Evolutionary conservation across 2,329 filamentous ascomycete species (phyloP).

Genomic region (Alternaria consortialis): DNA sequence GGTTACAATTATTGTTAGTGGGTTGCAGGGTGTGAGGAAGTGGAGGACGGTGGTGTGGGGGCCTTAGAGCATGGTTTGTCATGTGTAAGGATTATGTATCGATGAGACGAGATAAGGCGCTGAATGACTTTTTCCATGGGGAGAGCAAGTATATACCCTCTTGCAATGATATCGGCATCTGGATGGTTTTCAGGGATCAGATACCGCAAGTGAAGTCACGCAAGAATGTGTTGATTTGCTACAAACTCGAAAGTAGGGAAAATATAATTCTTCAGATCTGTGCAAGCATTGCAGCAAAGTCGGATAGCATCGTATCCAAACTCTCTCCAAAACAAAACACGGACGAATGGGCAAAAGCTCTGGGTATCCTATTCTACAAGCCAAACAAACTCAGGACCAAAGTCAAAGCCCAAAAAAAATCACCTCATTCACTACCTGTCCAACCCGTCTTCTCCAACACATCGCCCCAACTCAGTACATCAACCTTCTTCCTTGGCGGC

Average conservation of each 20-base stretch:
- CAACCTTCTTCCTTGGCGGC: constrained; percentile 20
- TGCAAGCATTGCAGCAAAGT: background rate
- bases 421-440: background rate
- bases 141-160: background rate
- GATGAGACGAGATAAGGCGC: background rate
- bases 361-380: background rate
- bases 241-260: no score
- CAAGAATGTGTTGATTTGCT: background rate
- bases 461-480: constrained; percentile 32
- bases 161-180: background rate
- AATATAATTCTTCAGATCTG: background rate
- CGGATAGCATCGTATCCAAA: no score
- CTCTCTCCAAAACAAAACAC: background rate
- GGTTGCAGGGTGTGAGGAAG: constrained; percentile 18
- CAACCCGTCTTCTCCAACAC: constrained; percentile 12
- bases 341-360: background rate
- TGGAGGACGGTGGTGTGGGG: constrained; percentile 7
- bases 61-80: background rate
- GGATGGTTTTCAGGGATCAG: background rate
- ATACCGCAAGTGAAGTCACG: background rate
- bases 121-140: no score
- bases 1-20: constrained; percentile 42
- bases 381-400: background rate
- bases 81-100: background rate
- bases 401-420: background rate